These are phyloP conservation scores for Fragilariopsis cylindrus DNA, from an alignment of 108 stramenopile genomes.

Conservation along the genomic window DNA sequence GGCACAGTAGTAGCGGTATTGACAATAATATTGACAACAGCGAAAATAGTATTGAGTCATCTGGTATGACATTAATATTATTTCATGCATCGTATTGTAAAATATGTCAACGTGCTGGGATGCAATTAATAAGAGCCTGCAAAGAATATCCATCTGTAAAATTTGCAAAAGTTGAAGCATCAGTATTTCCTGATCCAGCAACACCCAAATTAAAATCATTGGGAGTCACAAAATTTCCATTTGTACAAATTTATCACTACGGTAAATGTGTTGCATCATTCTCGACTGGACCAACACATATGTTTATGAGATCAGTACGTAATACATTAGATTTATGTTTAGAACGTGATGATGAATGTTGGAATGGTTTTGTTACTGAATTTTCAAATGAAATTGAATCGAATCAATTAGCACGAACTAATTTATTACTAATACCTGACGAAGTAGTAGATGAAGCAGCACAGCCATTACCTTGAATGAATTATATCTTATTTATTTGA, in stretches of 20 bases:
- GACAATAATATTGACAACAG: not conserved
- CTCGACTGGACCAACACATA: conserved; percentile 27
- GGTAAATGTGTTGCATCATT: conserved; percentile 41
- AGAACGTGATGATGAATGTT: conserved; percentile 22
- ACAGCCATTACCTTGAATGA: not conserved
- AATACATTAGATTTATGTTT: conserved; percentile 27
- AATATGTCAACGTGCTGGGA: conserved; percentile 34
- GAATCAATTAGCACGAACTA: conserved; percentile 5
- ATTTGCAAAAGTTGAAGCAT: conserved; percentile 18
- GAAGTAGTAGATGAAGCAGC: not conserved
- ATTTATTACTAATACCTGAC: not conserved
- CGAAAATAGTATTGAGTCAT: not conserved
- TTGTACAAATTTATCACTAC: conserved; percentile 39
- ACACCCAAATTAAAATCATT: conserved; percentile 16
- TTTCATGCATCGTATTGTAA: conserved; percentile 38
- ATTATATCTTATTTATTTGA: not conserved
- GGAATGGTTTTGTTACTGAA: conserved; percentile 28
- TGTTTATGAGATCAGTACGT: conserved; percentile 27
- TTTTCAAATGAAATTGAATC: conserved; percentile 23
- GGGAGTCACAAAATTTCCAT: conserved; percentile 41
- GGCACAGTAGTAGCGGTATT: not conserved
- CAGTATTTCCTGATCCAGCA: conserved; percentile 16
- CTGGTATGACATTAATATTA: conserved; percentile 17
- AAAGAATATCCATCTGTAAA: conserved; percentile 19
- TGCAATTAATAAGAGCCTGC: conserved; percentile 18